Conservation (phyloP, 805 yeast species). For the Teunomyces barrocoloradensis region DNA sequence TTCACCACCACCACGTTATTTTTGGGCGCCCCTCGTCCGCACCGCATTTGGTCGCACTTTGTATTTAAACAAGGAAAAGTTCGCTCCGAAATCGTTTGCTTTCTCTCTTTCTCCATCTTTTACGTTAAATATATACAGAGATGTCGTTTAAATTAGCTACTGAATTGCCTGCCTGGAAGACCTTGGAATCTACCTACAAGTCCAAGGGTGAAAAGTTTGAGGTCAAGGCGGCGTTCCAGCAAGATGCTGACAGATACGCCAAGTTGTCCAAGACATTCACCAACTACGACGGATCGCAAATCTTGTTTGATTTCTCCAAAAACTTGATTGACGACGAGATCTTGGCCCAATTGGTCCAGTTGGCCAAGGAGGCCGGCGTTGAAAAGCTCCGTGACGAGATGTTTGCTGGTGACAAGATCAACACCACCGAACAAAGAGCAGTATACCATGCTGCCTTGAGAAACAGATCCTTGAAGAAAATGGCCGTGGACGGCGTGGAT, state of each 20-base stretch:
- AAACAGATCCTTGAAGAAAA: constrained; percentile 80
- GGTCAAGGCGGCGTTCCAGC: constrained; percentile 73
- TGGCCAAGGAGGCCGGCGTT: constrained; percentile 89
- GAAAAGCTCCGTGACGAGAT: constrained; percentile 83
- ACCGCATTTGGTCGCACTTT: background rate
- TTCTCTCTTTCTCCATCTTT: background rate
- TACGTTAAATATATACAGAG: background rate
- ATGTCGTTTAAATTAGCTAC: constrained; percentile 46
- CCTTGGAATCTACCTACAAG: constrained; percentile 69
- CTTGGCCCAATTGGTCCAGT: constrained; percentile 58
- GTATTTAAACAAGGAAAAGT: background rate
- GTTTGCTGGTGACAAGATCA: constrained; percentile 92
- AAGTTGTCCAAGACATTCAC: constrained; percentile 75
- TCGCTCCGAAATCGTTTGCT: background rate
- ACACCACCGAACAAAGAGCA: constrained; percentile 94
- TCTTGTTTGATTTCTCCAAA: constrained; percentile 93
- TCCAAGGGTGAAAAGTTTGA: constrained; percentile 65
- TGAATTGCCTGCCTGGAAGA: constrained; percentile 82
- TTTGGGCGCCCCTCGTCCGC: background rate
- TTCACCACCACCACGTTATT: background rate
- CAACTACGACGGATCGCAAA: constrained; percentile 84
- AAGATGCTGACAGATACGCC: constrained; percentile 71
- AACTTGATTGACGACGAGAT: constrained; percentile 88
- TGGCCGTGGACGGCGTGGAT: constrained; percentile 86
- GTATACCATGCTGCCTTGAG: constrained; percentile 96